These are phyloP conservation scores for Porcisia deanei DNA, from an alignment of 208 protist genomes.

Conservation along the genomic window DNA sequence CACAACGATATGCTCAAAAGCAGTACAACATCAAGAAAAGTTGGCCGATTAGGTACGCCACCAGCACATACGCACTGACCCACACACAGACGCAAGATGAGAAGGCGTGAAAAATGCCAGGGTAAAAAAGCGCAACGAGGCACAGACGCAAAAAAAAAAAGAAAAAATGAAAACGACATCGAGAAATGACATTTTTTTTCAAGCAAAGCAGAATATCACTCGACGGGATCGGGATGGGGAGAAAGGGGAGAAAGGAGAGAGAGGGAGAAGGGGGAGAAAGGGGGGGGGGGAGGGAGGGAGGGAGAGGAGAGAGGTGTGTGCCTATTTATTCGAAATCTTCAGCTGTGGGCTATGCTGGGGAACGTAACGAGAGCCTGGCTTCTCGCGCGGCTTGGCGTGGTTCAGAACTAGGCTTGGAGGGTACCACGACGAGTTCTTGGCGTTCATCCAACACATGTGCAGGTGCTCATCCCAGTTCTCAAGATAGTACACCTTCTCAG, in stretches of 20 bases:
- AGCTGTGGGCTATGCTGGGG: conserved; percentile 58
- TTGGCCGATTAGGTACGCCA: background rate
- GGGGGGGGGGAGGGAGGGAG: background rate
- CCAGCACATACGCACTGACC: background rate
- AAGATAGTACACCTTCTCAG: conserved; percentile 40
- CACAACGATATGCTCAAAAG: too few species aligned
- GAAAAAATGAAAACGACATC: background rate
- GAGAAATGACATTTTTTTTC: too few species aligned
- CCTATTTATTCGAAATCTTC: conserved; percentile 52
- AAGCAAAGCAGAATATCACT: too few species aligned
- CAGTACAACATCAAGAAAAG: too few species aligned
- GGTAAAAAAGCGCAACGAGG: background rate
- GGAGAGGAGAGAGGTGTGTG: background rate
- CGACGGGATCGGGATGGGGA: too few species aligned
- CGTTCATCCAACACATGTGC: conserved; percentile 53
- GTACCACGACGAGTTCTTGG: conserved; percentile 38
- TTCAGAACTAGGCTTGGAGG: conserved; percentile 68
- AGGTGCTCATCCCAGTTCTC: conserved; percentile 51
- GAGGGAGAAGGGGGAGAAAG: background rate
- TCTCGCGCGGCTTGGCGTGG: conserved; percentile 59
- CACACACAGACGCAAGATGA: background rate
- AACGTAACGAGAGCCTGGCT: conserved; percentile 67
- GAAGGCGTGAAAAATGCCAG: too few species aligned
- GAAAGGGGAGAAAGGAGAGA: background rate
- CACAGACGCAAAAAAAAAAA: background rate